Evolutionary conservation across 1,139 yeast species (phyloP).

Genomic region (Groenewaldozyma sp.): DNA sequence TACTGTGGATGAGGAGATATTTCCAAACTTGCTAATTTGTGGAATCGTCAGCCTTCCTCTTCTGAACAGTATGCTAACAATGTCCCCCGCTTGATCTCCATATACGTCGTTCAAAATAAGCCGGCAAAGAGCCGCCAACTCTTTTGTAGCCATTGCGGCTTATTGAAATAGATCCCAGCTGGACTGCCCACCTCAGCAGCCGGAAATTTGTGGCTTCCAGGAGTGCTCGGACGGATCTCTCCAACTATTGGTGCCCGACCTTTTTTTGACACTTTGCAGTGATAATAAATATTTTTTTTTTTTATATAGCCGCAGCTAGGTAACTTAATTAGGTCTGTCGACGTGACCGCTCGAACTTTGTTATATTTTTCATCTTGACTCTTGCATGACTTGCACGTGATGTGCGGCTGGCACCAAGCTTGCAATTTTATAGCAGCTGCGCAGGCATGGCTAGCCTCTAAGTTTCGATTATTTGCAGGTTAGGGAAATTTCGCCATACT

Average conservation of each 20-base stretch:
- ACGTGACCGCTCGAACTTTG: too few species aligned
- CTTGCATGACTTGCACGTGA: too few species aligned
- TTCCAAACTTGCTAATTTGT: conserved; percentile 24
- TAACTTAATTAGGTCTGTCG: too few species aligned
- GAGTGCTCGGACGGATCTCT: not conserved
- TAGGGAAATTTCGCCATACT: too few species aligned
- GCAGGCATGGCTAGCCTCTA: too few species aligned
- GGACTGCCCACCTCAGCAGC: too few species aligned
- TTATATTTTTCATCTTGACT: too few species aligned
- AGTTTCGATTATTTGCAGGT: too few species aligned
- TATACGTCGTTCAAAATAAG: conserved; percentile 29
- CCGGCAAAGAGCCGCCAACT: conserved; percentile 28
- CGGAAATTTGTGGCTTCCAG: not conserved
- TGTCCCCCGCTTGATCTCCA: conserved; percentile 30
- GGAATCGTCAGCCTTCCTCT: conserved; percentile 29
- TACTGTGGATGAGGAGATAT: conserved; percentile 26
- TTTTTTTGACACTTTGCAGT: not conserved
- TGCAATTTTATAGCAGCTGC: too few species aligned
- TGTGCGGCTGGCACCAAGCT: too few species aligned
- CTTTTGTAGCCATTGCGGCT: conserved; percentile 27
- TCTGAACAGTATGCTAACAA: conserved; percentile 28
- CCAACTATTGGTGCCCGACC: not conserved
- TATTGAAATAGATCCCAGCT: too few species aligned
- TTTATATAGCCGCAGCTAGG: too few species aligned
- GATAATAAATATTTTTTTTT: not conserved